Base-by-base conservation (phyloP, 257 asterid genomes). In the Orobanche coerulescens region DNA sequence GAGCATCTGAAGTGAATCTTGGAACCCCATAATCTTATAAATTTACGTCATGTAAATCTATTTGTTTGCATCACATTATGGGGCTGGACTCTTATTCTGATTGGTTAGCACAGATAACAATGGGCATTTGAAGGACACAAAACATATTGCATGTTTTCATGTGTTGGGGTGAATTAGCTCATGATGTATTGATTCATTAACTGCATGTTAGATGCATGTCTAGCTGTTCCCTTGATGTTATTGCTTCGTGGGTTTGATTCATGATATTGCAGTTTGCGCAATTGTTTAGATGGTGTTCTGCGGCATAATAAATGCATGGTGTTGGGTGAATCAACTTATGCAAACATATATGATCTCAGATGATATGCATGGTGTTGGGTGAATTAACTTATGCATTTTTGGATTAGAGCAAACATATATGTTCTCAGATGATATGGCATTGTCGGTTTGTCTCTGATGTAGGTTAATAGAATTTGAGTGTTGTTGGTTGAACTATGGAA, bases 191-290 rank as follows among this genome's bases (percentile, higher is more conserved):
- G 52, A 26, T 26, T 33, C 8, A 19, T 53, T 37, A 24, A 20
- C 14, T 25, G 18, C 51, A 53, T 53, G 26, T 11, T 62, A 31
- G 59, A 69, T 44, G 74, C 53, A 24, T 31, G 18, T 65, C 30
- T 47, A 58, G 62, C 58, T 25, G 61, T n/a, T 46, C 36, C 36
- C 51, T 28, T 54, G 20, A 12, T 44, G 19, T 13, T 54, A 36
- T 14, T 54, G 50, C 22, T 14, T 0, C 14, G 23, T 24, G 33
- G 61, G 42, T 51, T 54, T 28, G 55, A 18, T 30, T 10, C 54
- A 46, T 46, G 39, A 62, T 70, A 49, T 22, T 39, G 57, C n/a
- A 48, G 52, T 22, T 18, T 28, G 57, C 46, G 10, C 16, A 18
- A 25, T 20, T 34, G 9, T 37, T 53, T 61, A 28, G 58, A 48